Conservation (phyloP, 2,329 filamentous ascomycete species). For the Didymella pinodella region DNA sequence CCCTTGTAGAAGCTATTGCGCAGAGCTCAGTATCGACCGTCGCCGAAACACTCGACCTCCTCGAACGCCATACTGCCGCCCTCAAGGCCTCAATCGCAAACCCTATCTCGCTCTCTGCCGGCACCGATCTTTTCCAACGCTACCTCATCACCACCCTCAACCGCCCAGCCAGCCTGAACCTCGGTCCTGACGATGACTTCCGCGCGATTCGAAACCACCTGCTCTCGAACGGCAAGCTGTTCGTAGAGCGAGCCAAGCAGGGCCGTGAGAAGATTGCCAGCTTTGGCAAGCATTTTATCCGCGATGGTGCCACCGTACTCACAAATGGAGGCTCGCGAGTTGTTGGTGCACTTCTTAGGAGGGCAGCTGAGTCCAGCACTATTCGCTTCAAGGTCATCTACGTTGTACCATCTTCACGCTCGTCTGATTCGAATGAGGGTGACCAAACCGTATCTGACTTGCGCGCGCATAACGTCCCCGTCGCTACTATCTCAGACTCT, state of each 20-base stretch:
- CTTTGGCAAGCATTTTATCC: slow-evolving; percentile 79
- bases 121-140: slow-evolving; percentile 93
- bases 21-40: slow-evolving; percentile 83
- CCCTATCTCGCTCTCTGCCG: slow-evolving; percentile 89
- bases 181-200: slow-evolving; percentile 71
- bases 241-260: slow-evolving; percentile 85
- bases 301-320: slow-evolving; percentile 80
- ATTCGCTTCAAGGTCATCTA: slow-evolving; percentile 87
- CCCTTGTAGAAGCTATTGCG: slow-evolving; percentile 85
- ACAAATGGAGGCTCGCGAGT: slow-evolving; percentile 89
- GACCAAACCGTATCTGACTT: slow-evolving; percentile 75
- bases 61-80: slow-evolving; percentile 77
- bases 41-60: slow-evolving; percentile 88
- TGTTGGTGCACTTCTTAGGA: slow-evolving; percentile 77
- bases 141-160: slow-evolving; percentile 82
- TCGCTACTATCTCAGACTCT: slow-evolving; percentile 79
- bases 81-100: slow-evolving; percentile 84
- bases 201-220: slow-evolving; percentile 83
- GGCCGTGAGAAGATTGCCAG: slow-evolving; percentile 83
- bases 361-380: slow-evolving; percentile 72
- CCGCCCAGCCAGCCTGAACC: slow-evolving; percentile 54
- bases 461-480: slow-evolving; percentile 76
- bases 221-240: slow-evolving; percentile 83
- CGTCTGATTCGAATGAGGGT: slow-evolving; percentile 63
- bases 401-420: slow-evolving; percentile 49